Base-by-base conservation (phyloP, 805 yeast species). In the Cyberlindnera samutprakarnensis region DNA sequence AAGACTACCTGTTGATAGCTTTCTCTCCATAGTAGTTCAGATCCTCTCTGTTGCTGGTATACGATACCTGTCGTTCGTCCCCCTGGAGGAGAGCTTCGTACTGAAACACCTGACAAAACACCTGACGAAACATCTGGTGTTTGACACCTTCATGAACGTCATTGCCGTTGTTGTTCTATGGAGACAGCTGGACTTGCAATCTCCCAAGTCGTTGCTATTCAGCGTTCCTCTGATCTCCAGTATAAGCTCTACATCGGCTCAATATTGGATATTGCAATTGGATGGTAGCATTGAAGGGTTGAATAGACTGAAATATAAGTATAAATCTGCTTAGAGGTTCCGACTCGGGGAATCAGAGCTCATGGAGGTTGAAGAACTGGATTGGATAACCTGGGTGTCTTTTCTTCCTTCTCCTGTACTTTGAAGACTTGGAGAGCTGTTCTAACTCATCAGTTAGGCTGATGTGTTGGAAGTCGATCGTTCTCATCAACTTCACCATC, bases 401-500 rank as follows among this genome's bases (percentile, higher is more conserved):
- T 23, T 11, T 15, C 4, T 8, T 22, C 14, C 11, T n/a, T 7
- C 14, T 20, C 18, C 17, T 15, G 13, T 14, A 20, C 21, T 20
- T 21, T 12, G 29, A 18, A 10, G 15, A 16, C 19, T 21, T 16
- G 12, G 25, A 21, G 24, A 28, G 13, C 17, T 15, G 14, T 16
- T 14, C 25, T 17, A 28, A 13, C 26, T 28, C 20, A 12, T 21
- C 20, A 16, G 20, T 21, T 13, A 28, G 25, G 18, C 31, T 28
- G 8, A 8, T 12, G 11, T 20, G 10, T 19, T 20, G 24, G 3
- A 14, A 12, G 5, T 32, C 39, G 7, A 41, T 22, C 2, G 35
- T 38, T 8, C 38, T 16, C 23, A 41, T 14, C 17, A 41, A 17
- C 23, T 42, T 31, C 14, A 54, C 49, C 21, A 54, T 35, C 28